phyloP scores from a whole-genome alignment of 2,329 filamentous ascomycete species.

The Cercospora sesami region DNA sequence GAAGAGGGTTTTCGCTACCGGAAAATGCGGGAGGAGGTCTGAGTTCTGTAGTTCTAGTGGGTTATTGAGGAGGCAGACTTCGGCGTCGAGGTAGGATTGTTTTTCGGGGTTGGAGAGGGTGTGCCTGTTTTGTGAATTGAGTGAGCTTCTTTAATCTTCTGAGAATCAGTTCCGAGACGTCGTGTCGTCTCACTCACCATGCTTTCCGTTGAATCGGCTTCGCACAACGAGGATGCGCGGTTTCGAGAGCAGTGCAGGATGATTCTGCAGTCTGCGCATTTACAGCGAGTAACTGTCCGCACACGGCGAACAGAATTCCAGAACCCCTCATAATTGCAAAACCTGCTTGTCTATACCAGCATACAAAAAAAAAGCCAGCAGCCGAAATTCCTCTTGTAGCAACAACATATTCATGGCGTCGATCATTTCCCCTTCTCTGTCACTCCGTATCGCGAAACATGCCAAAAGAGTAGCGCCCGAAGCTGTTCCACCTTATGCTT shows the following conservation, averaged over 20 bases:
- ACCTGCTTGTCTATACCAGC: background rate
- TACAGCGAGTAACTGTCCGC: background rate
- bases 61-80: background rate
- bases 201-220: background rate
- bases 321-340: background rate
- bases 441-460: background rate
- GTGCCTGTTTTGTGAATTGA: background rate
- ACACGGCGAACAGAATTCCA: background rate
- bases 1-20: slow-evolving; percentile 1
- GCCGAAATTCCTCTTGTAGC: background rate
- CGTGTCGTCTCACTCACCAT: background rate
- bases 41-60: too few species aligned
- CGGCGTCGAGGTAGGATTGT: slow-evolving; percentile 7
- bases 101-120: background rate
- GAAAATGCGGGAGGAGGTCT: background rate
- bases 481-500: background rate
- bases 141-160: too few species aligned
- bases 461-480: background rate
- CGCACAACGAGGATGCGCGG: background rate
- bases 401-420: background rate
- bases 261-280: background rate
- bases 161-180: too few species aligned
- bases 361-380: background rate
- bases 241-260: background rate
- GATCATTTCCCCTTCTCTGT: background rate